Evolutionary conservation across 2,329 filamentous ascomycete genomes (phyloP), one percentile per base, ranked within the genome.

Genomic region (Triangularia setosa): DNA sequence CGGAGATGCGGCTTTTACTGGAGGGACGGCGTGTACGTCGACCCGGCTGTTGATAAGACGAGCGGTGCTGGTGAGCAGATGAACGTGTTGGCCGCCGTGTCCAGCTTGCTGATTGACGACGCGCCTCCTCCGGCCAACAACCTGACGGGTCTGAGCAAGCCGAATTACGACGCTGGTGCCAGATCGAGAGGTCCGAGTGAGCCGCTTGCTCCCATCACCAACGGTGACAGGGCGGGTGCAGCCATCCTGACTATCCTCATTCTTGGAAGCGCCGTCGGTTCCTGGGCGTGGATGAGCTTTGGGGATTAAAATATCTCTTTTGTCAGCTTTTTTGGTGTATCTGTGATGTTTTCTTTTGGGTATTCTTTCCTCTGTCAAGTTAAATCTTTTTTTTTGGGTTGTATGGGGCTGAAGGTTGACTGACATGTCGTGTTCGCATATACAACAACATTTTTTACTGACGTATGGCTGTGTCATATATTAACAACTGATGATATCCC

Each of bases 1-100:
- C 81, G 84, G n/a, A 79, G 80, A 25, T 92, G 90, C 72, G 87
- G 88, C n/a, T 85, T 89, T 68, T 83, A 83, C 69, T 92, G 89
- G 89, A 81, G 65, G 48, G 70, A 75, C 0, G 78, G 79, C 0
- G 70, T 62, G 3, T 75, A 78, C 65, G 72, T 80, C 1, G 79
- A 79, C 28, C 81, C 84, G 3, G 80, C 66, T 11, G 68, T 72
- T 28, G 70, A 72, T 65, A 66, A 69, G 60, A 70, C 69, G 1
- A 69, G 78, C 33, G 83, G 84, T 27, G 83, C 86, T 12, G 84
- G 86, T 24, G 83, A 88, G 71, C 78, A 82, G 67, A 85, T 88
- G 79, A 83, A 79, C 60, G 84, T 83, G 1, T 73, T 87, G 6
- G 82, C 82, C 14, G 80, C 85, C 2, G 80, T 89, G 27, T 81